Percentiles rank a stretch among this genome's conserved stretches.
These are phyloP conservation scores for Spinacia oleracea DNA, from an alignment of 179 eudicot genomes.

Conservation along the genomic window DNA sequence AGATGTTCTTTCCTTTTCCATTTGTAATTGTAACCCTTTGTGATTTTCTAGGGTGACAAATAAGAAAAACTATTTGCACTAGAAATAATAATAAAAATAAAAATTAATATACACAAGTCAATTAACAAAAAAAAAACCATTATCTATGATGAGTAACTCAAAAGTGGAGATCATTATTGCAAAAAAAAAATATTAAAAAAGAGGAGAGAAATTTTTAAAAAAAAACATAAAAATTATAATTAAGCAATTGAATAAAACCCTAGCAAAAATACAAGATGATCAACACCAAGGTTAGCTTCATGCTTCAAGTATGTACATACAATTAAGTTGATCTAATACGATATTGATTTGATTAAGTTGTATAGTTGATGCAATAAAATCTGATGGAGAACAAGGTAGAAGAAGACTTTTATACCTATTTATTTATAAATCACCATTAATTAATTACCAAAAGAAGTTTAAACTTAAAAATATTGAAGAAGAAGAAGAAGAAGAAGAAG, in stretches of 20 bases:
- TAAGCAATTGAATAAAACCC: conserved; percentile 17
- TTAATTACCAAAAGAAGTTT: conserved; percentile 3
- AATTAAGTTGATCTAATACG: neutral
- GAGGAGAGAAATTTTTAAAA: neutral
- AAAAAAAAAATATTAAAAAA: too few species aligned
- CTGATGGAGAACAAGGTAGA: neutral
- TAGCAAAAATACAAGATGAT: conserved; percentile 10
- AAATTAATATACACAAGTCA: too few species aligned
- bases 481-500: neutral
- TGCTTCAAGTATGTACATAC: too few species aligned
- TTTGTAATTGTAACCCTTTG: too few species aligned
- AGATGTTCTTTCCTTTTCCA: too few species aligned
- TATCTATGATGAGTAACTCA: too few species aligned
- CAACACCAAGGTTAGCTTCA: neutral
- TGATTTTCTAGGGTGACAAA: too few species aligned
- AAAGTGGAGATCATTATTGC: too few species aligned
- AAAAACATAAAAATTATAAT: neutral
- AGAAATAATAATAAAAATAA: too few species aligned
- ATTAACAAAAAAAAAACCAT: too few species aligned
- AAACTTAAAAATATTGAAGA: neutral
- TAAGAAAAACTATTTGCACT: too few species aligned
- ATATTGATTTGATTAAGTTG: neutral
- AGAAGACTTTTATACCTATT: neutral
- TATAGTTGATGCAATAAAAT: neutral
- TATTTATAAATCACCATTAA: neutral